phyloP scores from a whole-genome alignment of 2,329 filamentous ascomycete species.

The Incumbomyces delicatus region DNA sequence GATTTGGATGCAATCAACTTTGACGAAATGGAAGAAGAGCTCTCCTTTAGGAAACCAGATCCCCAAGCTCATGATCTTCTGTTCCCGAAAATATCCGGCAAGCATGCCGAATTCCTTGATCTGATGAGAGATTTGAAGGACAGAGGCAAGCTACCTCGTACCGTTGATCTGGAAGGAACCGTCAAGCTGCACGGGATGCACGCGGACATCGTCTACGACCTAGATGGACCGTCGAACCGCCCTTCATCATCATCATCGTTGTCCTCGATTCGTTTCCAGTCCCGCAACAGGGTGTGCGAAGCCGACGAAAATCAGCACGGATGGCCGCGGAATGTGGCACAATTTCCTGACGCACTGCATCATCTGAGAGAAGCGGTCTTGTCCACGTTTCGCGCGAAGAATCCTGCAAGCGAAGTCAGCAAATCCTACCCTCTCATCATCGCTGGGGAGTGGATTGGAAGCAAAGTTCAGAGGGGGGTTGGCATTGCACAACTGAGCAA shows the following conservation, averaged over 20 bases:
- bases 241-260: not conserved
- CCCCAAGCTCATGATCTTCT: not conserved
- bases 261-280: not conserved
- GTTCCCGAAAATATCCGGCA: conserved; percentile 5
- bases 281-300: not conserved
- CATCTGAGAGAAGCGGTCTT: not conserved
- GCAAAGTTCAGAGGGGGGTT: not conserved
- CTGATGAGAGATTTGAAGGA: not conserved
- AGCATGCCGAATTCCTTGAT: not conserved
- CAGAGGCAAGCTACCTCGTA: not conserved
- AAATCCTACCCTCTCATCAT: not conserved
- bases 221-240: not conserved
- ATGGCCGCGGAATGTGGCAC: not conserved
- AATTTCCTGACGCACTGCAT: not conserved
- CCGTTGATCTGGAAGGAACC: not conserved
- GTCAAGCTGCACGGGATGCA: conserved; percentile 6
- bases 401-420: not conserved
- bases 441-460: conserved; percentile 6
- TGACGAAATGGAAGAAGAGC: too few relatives aligned
- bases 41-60: too few relatives aligned
- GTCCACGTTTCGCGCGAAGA: not conserved
- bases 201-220: conserved; percentile 1
- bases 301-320: not conserved
- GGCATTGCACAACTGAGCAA: conserved; percentile 1
- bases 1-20: too few relatives aligned